Percentiles rank a stretch among this genome's conserved stretches.
phyloP scores from a whole-genome alignment of 179 eudicot genomes.

The Amaranthus tricolor region DNA sequence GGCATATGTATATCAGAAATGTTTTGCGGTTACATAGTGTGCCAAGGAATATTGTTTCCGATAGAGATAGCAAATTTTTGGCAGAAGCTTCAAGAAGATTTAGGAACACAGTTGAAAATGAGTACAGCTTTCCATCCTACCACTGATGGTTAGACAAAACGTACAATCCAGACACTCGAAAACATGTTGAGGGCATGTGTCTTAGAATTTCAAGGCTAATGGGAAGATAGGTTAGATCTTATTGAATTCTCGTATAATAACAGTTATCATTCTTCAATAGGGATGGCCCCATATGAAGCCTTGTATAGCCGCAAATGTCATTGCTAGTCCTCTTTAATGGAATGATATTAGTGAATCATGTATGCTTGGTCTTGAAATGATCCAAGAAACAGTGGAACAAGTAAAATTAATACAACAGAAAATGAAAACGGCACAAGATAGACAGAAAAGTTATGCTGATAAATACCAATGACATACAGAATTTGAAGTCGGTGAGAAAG shows the following conservation, averaged over 20 bases:
- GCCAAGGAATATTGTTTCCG: not conserved
- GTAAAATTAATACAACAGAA: no score
- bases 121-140: not conserved
- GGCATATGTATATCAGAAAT: not conserved
- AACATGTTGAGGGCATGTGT: not conserved
- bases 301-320: no score
- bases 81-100: not conserved
- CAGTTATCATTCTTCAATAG: not conserved
- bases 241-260: not conserved
- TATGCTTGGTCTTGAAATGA: no score
- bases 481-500: no score
- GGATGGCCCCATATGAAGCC: no score
- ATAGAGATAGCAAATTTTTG: not conserved
- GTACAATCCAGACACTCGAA: not conserved
- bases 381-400: no score
- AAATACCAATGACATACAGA: no score
- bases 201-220: not conserved
- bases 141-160: not conserved
- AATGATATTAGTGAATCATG: no score
- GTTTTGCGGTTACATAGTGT: not conserved
- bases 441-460: no score
- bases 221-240: not conserved
- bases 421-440: no score
- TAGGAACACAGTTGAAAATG: not conserved
- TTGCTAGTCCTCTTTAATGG: no score